Evolutionary conservation across 2,329 filamentous ascomycete species (phyloP).

Genomic region (Aspergillus arachidicola): DNA sequence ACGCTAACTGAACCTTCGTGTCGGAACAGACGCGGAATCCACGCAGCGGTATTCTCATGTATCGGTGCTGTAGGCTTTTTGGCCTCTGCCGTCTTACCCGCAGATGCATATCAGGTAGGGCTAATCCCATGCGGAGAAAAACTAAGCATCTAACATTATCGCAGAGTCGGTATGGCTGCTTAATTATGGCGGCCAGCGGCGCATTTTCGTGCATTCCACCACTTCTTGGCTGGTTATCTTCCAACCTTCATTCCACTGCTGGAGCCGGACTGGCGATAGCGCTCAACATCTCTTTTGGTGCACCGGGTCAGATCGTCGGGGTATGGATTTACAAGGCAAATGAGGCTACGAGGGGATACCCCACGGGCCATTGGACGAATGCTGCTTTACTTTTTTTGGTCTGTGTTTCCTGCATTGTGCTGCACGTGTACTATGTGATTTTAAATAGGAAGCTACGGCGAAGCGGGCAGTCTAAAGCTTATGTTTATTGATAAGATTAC

Average conservation of each 20-base stretch:
- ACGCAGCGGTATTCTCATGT: neutral
- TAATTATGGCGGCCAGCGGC: conserved; percentile 68
- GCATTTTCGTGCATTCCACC: conserved; percentile 71
- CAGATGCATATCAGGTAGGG: neutral
- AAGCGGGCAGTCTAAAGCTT: too few relatives aligned
- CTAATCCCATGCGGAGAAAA: too few relatives aligned
- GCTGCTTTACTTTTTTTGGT: conserved; percentile 63
- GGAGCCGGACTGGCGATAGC: conserved; percentile 70
- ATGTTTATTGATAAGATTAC: too few relatives aligned
- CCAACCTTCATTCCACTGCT: conserved; percentile 67
- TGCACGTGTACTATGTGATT: too few relatives aligned
- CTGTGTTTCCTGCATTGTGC: conserved; percentile 31
- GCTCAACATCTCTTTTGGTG: conserved; percentile 70
- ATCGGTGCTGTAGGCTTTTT: neutral
- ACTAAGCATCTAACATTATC: too few relatives aligned
- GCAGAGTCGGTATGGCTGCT: conserved; percentile 62
- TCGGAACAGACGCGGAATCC: neutral
- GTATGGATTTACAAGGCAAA: conserved; percentile 73
- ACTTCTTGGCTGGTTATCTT: conserved; percentile 70
- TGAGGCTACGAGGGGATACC: conserved; percentile 65
- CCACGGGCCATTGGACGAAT: conserved; percentile 71
- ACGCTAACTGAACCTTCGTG: neutral
- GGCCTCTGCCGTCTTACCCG: neutral
- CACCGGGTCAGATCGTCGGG: conserved; percentile 70
- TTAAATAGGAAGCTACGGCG: too few relatives aligned